Base-by-base conservation (phyloP, 1,139 yeast species). In the Hyphopichia fennica region DNA sequence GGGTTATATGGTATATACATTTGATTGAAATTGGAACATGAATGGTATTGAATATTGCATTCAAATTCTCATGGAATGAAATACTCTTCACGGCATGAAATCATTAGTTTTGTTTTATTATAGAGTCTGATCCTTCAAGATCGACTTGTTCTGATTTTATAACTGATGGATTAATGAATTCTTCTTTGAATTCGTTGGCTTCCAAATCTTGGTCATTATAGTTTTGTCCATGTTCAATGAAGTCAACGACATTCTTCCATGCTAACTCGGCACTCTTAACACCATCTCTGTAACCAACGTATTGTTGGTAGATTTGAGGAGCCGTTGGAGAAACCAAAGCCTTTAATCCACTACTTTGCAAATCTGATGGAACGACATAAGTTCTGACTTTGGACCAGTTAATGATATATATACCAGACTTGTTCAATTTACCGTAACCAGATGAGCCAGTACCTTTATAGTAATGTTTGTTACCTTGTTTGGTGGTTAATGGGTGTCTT, bases 371-470 rank as follows among this genome's bases (percentile, higher is more conserved):
- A 9, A 83, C 90, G 3, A 87, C 96, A 63, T 85, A 93, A 0
- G 98, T 90, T 57, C 97, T 78, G 27, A 91, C 99, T 59, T 85
- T 89, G 34, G 69, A 65, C 89, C 96, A 93, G 67, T 88, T 78
- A 50, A 93, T 78, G 14, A 80, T 72, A 63, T 88, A 95, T 30
- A 80, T 78, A 41, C 96, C 97, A 49, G 75, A 75, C 30, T 75
- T 72, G 44, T 95, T 85, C 60, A 86, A 81, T 44, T 74, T 76
- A 59, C 99, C 99, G 48, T 89, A 81, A 64, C 98, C 97, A 1
- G 96, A 79, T 5, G 99, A 88, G 47, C 98, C 80, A 17, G 98
- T 93, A 71, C 99, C 99, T 63, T 91, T 93, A 68, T 95, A 93
- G 68, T 77, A 88, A 56, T 87, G 84, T 72, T 91, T 90, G 69